Evolutionary conservation across 345 rosid genomes (phyloP), one percentile per base, ranked within the genome.

Genomic region (Eucalyptus lansdowneana): DNA sequence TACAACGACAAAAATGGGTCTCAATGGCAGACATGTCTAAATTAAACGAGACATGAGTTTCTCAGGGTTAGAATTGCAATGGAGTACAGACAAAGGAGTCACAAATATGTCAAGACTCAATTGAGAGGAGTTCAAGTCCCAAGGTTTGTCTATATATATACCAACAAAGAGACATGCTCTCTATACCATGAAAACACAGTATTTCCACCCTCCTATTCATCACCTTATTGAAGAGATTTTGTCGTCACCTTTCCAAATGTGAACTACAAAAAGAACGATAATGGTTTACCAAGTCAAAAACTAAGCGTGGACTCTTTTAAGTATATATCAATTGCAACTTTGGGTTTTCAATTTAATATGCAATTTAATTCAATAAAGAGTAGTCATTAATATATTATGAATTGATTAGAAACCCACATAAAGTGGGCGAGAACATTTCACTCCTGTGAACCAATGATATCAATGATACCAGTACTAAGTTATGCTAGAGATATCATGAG

Each of bases 401-500:
- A 22, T 56, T 10, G 14, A 24, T 56, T 56, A 56, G 29, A 56
- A 56, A 56, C 29, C 13, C 29, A 56, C 1, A 5, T 9, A 24
- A 56, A 56, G 12, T 22, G 27, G 0, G 11, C 6, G 3, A 56
- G 14, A 24, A 56, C 13, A 56, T 25, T 56, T 56, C 62, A 56
- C 62, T 56, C 4, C 0, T 5, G 29, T 56, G 29, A 56, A 56
- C 6, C 3, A 11, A 1, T 24, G 6, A 25, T 56, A 56, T 9
- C 13, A 10, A 22, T 0, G 0, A 11, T 56, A 24, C 3, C 1
- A 56, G 14, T 1, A 24, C 13, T 56, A 4, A 25, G 62, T 56
- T 56, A 56, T 3, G 6, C 29, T 56, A 56, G 2, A 24, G 62
- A 22, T 22, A 56, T 56, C 14, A 56, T 56, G 62, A 25, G 62